Base-by-base conservation (phyloP, 1,139 yeast species). In the Protomyces macrosporus region DNA sequence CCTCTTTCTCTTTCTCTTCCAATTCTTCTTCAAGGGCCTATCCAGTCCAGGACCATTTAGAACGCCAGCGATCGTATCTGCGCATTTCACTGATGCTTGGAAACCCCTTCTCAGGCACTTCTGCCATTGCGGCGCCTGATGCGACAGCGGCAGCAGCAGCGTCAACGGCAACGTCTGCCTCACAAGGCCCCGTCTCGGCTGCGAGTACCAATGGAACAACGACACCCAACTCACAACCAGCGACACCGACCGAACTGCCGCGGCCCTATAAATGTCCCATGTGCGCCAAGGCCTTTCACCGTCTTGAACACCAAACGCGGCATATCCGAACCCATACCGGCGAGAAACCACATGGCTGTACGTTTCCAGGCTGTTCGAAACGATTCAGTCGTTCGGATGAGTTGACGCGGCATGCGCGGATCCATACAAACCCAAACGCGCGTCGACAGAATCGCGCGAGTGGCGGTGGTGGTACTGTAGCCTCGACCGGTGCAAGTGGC, bases 241-340 rank as follows among this genome's bases (percentile, higher is more conserved):
- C 65, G 14, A 56, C 60, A 12, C 61, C 56, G 33, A 52, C 52
- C 9, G 80, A 78, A 62, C 75, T 77, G 42, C 81, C 79, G 40
- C 71, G 95, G 69, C 97, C 97, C 3, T 90, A 88, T 78, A 88
- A 89, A 73, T 91, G 98, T 72, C 91, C 96, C 16, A 82, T 88
- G 72, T 91, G 98, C 75, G 87, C 86, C 64, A 89, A 91, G 77
- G 96, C 96, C 0, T 91, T 91, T 74, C 96, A 90, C 72, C 80
- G 98, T 59, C 77, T 90, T 58, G 98, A 91, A 74, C 98, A 91
- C 75, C 96, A 90, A 73, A 90, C 97, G 16, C 83, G 98, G 71
- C 98, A 91, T 73, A 88, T 91, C 62, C 79, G 97, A 67, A 91
- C 97, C 5, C 98, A 91, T 73, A 91, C 98, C 0, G 98, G 98